phyloP scores from a whole-genome alignment of 352 stramenopile genomes.

The Globisporangium megalacanthum region DNA sequence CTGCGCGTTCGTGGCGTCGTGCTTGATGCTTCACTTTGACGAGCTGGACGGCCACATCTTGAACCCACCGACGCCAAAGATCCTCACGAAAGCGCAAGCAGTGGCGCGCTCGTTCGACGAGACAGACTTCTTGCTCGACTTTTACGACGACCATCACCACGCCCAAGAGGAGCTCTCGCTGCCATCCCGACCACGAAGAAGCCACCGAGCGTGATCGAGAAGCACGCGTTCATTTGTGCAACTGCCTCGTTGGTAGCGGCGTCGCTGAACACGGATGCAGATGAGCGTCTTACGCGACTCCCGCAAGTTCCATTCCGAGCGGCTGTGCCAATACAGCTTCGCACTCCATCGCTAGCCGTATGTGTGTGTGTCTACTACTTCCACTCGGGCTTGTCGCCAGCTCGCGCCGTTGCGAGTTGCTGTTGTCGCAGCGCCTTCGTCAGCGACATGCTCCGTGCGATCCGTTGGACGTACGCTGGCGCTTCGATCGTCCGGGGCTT shows the following conservation, averaged over 20 bases:
- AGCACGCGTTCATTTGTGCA: not conserved
- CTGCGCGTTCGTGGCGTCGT: slow-evolving; percentile 18
- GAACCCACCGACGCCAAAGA: slow-evolving; percentile 23
- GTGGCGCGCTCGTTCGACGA: slow-evolving; percentile 14
- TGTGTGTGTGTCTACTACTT: slow-evolving; percentile 26
- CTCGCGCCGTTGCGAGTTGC: slow-evolving; percentile 31
- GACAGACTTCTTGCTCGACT: slow-evolving; percentile 14
- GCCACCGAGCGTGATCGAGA: not conserved
- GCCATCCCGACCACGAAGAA: not conserved
- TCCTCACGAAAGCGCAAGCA: slow-evolving; percentile 15
- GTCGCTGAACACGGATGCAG: not conserved
- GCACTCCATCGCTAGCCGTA: not conserved
- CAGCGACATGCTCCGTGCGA: slow-evolving; percentile 68
- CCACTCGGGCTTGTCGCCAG: slow-evolving; percentile 57
- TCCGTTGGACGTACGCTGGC: slow-evolving; percentile 77
- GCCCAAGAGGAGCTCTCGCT: slow-evolving; percentile 3
- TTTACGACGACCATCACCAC: slow-evolving; percentile 2
- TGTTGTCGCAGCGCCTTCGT: slow-evolving; percentile 64
- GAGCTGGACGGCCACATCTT: slow-evolving; percentile 20
- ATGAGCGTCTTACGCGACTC: not conserved
- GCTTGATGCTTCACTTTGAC: slow-evolving; percentile 20
- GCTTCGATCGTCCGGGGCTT: slow-evolving; percentile 80
- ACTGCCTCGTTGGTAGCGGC: no score
- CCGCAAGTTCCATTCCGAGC: not conserved
- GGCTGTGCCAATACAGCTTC: not conserved